These are phyloP conservation scores for Pyrenula aspistea DNA, from an alignment of 495 filamentous ascomycete genomes.

Conservation along the genomic window DNA sequence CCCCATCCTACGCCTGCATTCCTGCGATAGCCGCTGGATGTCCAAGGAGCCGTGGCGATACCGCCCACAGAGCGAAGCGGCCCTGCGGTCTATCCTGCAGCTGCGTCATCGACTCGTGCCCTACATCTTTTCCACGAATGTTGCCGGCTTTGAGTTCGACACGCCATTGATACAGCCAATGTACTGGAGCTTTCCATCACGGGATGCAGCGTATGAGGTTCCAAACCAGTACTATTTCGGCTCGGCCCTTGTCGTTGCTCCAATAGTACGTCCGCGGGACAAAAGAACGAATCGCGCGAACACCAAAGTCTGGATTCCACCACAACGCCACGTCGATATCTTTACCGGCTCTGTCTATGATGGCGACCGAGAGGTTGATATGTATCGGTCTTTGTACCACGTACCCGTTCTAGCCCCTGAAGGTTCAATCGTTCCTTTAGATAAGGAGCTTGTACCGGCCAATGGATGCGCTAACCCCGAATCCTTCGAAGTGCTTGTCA, in stretches of 20 bases:
- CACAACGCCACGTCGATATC: conserved; percentile 35
- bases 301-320: conserved; percentile 37
- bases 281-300: conserved; percentile 19
- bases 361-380: conserved; percentile 29
- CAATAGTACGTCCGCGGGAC: conserved; percentile 34
- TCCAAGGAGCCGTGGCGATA: conserved; percentile 48
- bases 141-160: conserved; percentile 22
- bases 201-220: conserved; percentile 32
- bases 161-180: conserved; percentile 43
- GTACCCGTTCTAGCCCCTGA: conserved; percentile 41
- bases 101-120: conserved; percentile 42
- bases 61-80: conserved; percentile 16
- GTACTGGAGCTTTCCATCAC: conserved; percentile 42
- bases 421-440: conserved; percentile 44
- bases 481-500: not conserved
- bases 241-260: conserved; percentile 35
- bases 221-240: conserved; percentile 45
- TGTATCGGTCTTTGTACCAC: conserved; percentile 27
- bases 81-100: conserved; percentile 33
- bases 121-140: conserved; percentile 47
- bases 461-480: not conserved
- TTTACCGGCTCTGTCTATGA: conserved; percentile 39
- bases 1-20: conserved; percentile 45
- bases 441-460: conserved; percentile 7
- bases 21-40: conserved; percentile 34